These are phyloP conservation scores for Phlebiopsis flavidoalba DNA, from an alignment of 768 basidiomycete genomes.

Conservation along the genomic window DNA sequence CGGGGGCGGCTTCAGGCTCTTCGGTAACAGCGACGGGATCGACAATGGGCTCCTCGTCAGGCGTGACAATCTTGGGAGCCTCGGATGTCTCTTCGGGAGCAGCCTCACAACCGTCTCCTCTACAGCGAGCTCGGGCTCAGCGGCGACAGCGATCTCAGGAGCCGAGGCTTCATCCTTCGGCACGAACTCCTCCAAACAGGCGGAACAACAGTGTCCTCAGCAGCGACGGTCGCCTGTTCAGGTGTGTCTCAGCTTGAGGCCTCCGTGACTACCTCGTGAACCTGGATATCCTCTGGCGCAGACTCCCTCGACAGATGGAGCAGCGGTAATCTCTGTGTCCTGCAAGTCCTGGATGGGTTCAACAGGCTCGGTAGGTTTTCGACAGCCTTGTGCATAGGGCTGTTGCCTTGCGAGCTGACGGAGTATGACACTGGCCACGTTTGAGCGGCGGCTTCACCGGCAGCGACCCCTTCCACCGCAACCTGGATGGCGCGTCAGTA, in stretches of 20 bases:
- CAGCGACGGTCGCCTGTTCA: neutral
- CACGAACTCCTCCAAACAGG: too few species aligned
- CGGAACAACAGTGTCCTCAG: too few species aligned
- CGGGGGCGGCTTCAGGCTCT: neutral
- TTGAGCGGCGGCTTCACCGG: slow-evolving; percentile 20
- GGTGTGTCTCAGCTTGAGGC: neutral
- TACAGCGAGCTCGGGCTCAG: neutral
- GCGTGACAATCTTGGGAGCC: neutral
- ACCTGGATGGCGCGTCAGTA: neutral
- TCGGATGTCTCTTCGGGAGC: neutral
- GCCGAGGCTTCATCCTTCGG: neutral
- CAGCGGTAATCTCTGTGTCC: neutral
- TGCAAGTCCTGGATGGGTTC: slow-evolving; percentile 5
- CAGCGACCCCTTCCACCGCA: slow-evolving; percentile 6
- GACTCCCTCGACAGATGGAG: slow-evolving; percentile 7
- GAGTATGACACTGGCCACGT: slow-evolving; percentile 48
- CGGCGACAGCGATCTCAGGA: neutral
- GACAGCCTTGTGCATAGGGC: slow-evolving; percentile 10
- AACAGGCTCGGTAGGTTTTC: slow-evolving; percentile 1
- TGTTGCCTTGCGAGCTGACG: slow-evolving; percentile 37
- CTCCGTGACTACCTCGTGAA: neutral
- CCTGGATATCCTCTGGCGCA: neutral
- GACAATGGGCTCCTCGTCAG: neutral
- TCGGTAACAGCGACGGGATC: neutral
- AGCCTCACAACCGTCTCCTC: neutral